A percentile compares a stretch with the other conserved stretches of the same genome.
Conservation (phyloP, 371 early-diverging fungal genomes). For the Rhizoclosmatium hyalinum region DNA sequence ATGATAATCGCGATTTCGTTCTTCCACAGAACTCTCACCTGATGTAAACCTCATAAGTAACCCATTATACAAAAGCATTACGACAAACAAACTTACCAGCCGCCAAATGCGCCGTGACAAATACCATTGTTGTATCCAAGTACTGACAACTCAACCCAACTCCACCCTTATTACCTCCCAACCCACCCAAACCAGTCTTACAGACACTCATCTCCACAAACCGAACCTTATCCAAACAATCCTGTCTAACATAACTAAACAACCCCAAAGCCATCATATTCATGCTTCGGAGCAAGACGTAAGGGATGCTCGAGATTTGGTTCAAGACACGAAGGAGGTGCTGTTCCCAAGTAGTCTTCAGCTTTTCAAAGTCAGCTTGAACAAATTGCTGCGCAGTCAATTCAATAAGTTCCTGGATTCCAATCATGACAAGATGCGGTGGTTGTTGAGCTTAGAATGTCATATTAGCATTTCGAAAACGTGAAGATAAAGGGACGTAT, state of each 20-base stretch:
- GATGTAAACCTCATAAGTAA: neutral
- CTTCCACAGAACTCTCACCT: conserved; percentile 72
- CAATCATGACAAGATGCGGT: conserved; percentile 87
- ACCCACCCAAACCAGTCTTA: conserved; percentile 69
- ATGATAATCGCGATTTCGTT: conserved; percentile 85
- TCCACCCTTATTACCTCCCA: conserved; percentile 62
- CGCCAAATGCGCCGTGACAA: conserved; percentile 93
- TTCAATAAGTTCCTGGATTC: conserved; percentile 95
- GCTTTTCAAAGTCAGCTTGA: conserved; percentile 72
- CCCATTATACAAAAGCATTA: neutral
- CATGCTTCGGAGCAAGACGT: conserved; percentile 78
- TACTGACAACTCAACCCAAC: conserved; percentile 74
- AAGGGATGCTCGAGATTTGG: conserved; percentile 43
- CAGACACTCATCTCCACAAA: conserved; percentile 79
- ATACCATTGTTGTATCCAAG: conserved; percentile 84
- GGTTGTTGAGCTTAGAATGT: conserved; percentile 37
- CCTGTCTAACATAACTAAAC: conserved; percentile 78
- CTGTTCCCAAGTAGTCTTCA: conserved; percentile 50
- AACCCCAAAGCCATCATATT: conserved; percentile 89
- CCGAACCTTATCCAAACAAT: conserved; percentile 74
- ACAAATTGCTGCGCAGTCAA: conserved; percentile 82
- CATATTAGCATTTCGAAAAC: neutral
- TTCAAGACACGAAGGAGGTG: conserved; percentile 38
- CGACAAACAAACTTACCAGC: conserved; percentile 65
- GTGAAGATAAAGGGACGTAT: neutral